A percentile compares a stretch with the other conserved stretches of the same genome.
phyloP scores from a whole-genome alignment of 768 basidiomycete species.

The Peribolospora kevripleyi region DNA sequence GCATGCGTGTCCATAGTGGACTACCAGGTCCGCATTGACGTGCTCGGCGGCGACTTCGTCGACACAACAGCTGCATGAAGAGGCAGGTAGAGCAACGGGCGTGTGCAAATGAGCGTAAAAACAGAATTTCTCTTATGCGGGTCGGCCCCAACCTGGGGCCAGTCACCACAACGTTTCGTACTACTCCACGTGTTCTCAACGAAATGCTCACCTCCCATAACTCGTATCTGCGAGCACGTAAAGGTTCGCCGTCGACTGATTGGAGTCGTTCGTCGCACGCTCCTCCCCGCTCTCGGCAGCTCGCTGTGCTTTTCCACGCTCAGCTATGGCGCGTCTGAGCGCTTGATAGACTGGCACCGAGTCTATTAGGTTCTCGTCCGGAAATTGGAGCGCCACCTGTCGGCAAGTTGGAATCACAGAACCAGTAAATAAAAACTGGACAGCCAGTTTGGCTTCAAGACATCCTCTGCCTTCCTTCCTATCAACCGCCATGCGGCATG shows the following conservation, averaged over 20 bases:
- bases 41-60: slow-evolving; percentile 91
- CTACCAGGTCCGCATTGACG: slow-evolving; percentile 65
- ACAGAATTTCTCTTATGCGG: neutral
- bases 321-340: slow-evolving; percentile 27
- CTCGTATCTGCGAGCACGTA: slow-evolving; percentile 95
- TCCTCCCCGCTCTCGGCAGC: slow-evolving; percentile 19
- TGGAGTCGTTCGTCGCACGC: too few relatives aligned
- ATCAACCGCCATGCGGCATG: slow-evolving; percentile 1
- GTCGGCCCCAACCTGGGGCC: neutral
- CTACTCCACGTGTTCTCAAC: neutral
- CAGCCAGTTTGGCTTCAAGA: neutral
- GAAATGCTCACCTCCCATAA: slow-evolving; percentile 53
- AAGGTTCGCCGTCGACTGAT: slow-evolving; percentile 26
- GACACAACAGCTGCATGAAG: slow-evolving; percentile 53
- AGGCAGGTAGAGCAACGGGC: slow-evolving; percentile 5
- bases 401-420: neutral
- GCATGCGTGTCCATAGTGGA: slow-evolving; percentile 94
- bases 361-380: slow-evolving; percentile 67
- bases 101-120: neutral
- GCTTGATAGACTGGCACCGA: slow-evolving; percentile 58
- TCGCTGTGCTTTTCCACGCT: slow-evolving; percentile 9
- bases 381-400: slow-evolving; percentile 79
- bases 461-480: neutral
- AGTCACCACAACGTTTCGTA: too few relatives aligned
- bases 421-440: neutral